phyloP scores from a whole-genome alignment of 106 monocot genomes.

The Platanthera guangdongensis region DNA sequence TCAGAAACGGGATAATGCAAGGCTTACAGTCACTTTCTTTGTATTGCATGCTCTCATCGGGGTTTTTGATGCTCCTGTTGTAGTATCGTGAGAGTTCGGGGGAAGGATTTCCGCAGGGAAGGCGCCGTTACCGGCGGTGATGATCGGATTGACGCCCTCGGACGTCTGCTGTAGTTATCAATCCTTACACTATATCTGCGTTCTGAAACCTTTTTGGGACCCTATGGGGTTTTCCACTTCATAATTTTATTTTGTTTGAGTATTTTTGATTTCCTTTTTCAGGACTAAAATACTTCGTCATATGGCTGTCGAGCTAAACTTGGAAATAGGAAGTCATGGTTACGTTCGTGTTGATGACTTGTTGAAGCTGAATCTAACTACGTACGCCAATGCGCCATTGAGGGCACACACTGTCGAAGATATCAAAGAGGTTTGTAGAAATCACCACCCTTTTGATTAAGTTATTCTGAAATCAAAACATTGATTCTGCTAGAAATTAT shows the following conservation, averaged over 20 bases:
- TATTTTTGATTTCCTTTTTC: neutral
- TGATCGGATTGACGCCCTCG: slow-evolving; percentile 54
- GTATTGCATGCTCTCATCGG: neutral
- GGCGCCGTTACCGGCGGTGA: slow-evolving; percentile 5
- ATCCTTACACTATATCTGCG: neutral
- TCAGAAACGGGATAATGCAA: neutral
- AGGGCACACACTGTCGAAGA: slow-evolving; percentile 58
- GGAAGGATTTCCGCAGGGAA: slow-evolving; percentile 16
- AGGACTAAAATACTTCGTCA: slow-evolving; percentile 66
- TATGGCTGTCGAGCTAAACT: slow-evolving; percentile 55
- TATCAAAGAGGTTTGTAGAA: slow-evolving; percentile 42
- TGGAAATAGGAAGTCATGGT: slow-evolving; percentile 59
- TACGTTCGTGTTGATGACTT: slow-evolving; percentile 54
- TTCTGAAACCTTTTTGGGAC: neutral
- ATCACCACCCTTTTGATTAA: neutral
- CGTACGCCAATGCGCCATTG: slow-evolving; percentile 56
- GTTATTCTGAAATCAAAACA: neutral
- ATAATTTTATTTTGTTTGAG: neutral
- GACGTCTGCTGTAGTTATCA: slow-evolving; percentile 41
- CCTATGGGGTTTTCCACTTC: neutral
- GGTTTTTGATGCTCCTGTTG: neutral
- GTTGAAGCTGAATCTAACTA: slow-evolving; percentile 40
- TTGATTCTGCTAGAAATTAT: neutral
- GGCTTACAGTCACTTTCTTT: neutral
- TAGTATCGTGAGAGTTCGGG: slow-evolving; percentile 23